Evolutionary conservation across 768 basidiomycete genomes (phyloP).

Genomic region (Suillus discolor): DNA sequence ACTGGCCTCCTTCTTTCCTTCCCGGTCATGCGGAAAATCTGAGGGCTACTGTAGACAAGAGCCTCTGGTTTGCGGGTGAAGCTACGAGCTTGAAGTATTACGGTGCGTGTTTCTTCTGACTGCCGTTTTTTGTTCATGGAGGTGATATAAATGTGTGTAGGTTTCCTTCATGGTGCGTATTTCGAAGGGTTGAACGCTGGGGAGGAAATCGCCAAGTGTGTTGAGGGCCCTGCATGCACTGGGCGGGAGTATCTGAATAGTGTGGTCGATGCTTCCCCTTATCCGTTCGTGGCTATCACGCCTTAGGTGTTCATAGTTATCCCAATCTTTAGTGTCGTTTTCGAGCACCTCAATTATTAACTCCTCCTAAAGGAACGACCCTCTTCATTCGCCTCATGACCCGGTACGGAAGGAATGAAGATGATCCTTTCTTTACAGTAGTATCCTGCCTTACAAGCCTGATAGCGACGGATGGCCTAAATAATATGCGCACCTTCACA

Average conservation of each 20-base stretch:
- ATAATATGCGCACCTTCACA: background rate
- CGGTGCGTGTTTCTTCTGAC: constrained; percentile 42
- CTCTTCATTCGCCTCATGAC: background rate
- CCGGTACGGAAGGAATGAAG: background rate
- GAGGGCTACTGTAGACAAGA: constrained; percentile 49
- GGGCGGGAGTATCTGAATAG: constrained; percentile 28
- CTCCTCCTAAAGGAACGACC: background rate
- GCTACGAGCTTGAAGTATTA: constrained; percentile 59
- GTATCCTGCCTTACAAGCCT: background rate
- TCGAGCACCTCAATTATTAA: background rate
- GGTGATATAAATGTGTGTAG: constrained; percentile 28
- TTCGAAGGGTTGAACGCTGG: constrained; percentile 52
- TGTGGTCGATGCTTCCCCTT: constrained; percentile 37
- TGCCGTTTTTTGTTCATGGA: constrained; percentile 3
- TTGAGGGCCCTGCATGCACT: constrained; percentile 31
- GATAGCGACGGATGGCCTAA: background rate
- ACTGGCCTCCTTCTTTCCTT: constrained; percentile 68
- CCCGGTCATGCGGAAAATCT: constrained; percentile 57
- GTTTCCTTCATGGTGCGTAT: constrained; percentile 62
- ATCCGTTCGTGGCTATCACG: constrained; percentile 20
- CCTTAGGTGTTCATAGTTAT: background rate
- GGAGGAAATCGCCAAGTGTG: constrained; percentile 42
- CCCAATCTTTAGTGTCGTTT: background rate
- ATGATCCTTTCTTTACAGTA: background rate
- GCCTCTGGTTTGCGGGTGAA: constrained; percentile 67